phyloP scores from a whole-genome alignment of 1,284 basidiomycete species.

The Trichosporon inkin region DNA sequence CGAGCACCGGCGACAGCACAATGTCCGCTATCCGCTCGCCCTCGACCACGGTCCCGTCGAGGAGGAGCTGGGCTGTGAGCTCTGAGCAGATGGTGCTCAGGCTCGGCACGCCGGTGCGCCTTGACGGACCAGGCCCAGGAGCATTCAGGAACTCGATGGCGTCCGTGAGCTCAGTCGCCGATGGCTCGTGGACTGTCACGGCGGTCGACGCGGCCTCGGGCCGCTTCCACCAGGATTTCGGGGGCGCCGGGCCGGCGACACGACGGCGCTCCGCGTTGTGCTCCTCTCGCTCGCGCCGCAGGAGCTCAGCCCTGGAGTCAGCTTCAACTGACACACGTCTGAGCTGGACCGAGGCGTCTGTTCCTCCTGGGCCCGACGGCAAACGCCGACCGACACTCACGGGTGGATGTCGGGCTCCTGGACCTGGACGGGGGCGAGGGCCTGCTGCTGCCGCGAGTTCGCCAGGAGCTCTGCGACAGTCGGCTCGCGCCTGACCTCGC shows the following conservation, averaged over 20 bases:
- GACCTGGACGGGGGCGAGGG: background rate
- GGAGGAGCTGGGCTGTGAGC: conserved; percentile 29
- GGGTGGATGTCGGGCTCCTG: conserved; percentile 31
- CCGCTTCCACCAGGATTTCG: conserved; percentile 35
- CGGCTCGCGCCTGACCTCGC: conserved; percentile 16
- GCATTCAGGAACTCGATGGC: conserved; percentile 8
- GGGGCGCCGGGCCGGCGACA: conserved; percentile 41
- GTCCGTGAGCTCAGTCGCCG: background rate
- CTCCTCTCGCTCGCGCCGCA: conserved; percentile 30
- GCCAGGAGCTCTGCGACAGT: conserved; percentile 35
- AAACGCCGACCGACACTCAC: conserved; percentile 22
- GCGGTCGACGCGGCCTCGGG: background rate
- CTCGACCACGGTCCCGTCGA: conserved; percentile 20
- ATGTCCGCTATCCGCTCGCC: conserved; percentile 26
- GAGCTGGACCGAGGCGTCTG: background rate
- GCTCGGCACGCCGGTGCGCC: conserved; percentile 4
- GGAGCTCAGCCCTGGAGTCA: conserved; percentile 34
- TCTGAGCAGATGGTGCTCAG: conserved; percentile 29
- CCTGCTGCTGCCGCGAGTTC: conserved; percentile 21
- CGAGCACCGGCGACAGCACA: conserved; percentile 29
- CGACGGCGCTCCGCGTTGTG: conserved; percentile 31
- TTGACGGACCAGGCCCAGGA: background rate
- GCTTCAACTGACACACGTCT: background rate
- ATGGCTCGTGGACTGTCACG: background rate
- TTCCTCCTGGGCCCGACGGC: no score